Conservation (phyloP, 2,329 filamentous ascomycete genomes). For the Ceratocystis cacaofunesta region DNA sequence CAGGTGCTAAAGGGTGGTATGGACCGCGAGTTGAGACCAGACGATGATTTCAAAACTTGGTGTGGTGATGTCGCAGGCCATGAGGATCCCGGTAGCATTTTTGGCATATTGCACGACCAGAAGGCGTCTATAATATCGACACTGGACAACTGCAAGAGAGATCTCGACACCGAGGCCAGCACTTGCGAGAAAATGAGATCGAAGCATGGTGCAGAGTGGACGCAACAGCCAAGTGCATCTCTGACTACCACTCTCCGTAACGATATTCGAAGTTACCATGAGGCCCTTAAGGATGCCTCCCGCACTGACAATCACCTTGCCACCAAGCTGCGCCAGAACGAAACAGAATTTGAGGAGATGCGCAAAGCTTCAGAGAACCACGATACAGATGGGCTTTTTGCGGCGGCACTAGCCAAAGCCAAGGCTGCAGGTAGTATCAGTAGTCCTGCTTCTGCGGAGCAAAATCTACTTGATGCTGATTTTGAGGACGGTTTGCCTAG, state of each 20-base stretch:
- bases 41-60: slow-evolving; percentile 87
- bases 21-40: slow-evolving; percentile 63
- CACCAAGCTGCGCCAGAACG: slow-evolving; percentile 69
- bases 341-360: slow-evolving; percentile 90
- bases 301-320: slow-evolving; percentile 76
- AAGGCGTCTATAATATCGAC: slow-evolving; percentile 59
- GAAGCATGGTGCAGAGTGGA: slow-evolving; percentile 93
- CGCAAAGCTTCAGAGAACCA: slow-evolving; percentile 71
- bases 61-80: slow-evolving; percentile 84
- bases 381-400: slow-evolving; percentile 78
- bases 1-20: slow-evolving; percentile 87
- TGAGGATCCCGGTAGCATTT: slow-evolving; percentile 60
- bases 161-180: slow-evolving; percentile 91
- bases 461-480: slow-evolving; percentile 78
- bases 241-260: slow-evolving; percentile 75
- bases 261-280: slow-evolving; percentile 76
- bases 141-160: slow-evolving; percentile 69
- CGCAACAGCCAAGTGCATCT: slow-evolving; percentile 83
- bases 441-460: slow-evolving; percentile 49
- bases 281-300: slow-evolving; percentile 77
- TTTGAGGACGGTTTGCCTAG: slow-evolving; percentile 68
- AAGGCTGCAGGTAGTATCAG: slow-evolving; percentile 49
- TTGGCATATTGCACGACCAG: slow-evolving; percentile 63
- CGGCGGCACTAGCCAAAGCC: slow-evolving; percentile 67
- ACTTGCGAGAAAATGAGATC: slow-evolving; percentile 99